phyloP scores from a whole-genome alignment of 176 grass and related monocot species.

The Themeda triandra region DNA sequence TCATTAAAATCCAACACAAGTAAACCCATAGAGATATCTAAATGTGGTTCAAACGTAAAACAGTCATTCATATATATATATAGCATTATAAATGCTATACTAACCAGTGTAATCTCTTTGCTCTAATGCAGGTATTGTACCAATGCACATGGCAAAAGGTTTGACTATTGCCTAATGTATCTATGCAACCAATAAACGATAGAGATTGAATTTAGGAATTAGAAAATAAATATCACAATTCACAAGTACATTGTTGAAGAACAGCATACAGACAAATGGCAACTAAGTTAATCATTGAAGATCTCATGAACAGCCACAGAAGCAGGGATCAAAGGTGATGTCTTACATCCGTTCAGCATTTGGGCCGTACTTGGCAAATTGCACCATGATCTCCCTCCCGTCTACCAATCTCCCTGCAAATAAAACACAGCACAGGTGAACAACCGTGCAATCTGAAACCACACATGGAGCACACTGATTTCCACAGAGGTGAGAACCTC shows the following conservation, averaged over 20 bases:
- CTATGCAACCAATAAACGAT: background rate
- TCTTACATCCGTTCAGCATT: slow-evolving; percentile 93
- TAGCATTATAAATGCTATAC: background rate
- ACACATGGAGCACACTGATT: background rate
- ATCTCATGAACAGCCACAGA: background rate
- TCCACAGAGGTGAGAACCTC: background rate
- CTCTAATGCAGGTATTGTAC: background rate
- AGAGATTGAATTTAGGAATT: background rate
- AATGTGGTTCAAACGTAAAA: background rate
- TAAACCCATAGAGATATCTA: background rate
- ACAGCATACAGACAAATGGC: background rate
- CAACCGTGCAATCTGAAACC: background rate
- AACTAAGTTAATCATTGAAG: background rate
- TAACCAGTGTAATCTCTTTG: background rate
- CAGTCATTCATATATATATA: background rate
- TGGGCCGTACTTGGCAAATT: slow-evolving; percentile 97
- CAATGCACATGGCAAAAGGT: background rate
- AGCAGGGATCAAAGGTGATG: background rate
- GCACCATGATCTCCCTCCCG: slow-evolving; percentile 96
- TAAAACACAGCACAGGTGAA: background rate
- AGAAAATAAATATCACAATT: background rate
- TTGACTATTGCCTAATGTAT: background rate
- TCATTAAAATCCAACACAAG: background rate
- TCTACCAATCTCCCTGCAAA: slow-evolving; percentile 78
- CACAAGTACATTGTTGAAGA: too few relatives aligned